A percentile compares a stretch with the other conserved stretches of the same genome.
Conservation (phyloP, 768 basidiomycete species). For the Suillus cothurnatus region DNA sequence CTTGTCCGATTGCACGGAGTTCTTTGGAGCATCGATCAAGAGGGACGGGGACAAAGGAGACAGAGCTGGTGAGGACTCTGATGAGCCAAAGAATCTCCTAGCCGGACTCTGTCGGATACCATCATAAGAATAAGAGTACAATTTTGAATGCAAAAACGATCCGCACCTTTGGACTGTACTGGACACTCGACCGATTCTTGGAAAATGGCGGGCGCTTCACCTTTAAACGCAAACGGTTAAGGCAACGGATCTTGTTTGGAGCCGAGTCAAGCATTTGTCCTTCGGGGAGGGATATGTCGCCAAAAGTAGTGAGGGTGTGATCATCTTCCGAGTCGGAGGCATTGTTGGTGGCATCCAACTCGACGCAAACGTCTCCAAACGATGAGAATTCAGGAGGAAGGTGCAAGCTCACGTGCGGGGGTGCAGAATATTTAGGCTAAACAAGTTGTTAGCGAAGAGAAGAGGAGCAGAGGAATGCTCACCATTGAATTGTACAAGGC, state of each 20-base stretch:
- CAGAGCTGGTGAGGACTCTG: not conserved
- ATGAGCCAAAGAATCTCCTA: not conserved
- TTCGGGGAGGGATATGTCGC: conserved; percentile 47
- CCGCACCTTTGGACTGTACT: conserved; percentile 4
- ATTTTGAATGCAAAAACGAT: not conserved
- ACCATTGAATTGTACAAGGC: not conserved
- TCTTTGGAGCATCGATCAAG: not conserved
- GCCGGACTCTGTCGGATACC: not conserved
- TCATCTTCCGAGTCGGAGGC: conserved; percentile 31
- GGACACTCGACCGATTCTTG: conserved; percentile 12
- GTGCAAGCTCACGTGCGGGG: not conserved
- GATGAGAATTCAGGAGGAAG: not conserved
- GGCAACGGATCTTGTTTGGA: not conserved
- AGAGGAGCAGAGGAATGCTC: not conserved
- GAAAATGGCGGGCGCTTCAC: conserved; percentile 31
- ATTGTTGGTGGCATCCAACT: not conserved
- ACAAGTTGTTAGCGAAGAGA: not conserved
- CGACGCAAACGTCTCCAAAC: not conserved
- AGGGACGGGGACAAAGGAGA: not conserved
- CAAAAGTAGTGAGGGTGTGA: conserved; percentile 44
- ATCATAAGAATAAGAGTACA: not conserved
- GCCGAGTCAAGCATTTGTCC: conserved; percentile 35
- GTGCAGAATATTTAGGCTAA: not conserved
- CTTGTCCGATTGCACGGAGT: not conserved
- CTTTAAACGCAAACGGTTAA: conserved; percentile 26